Evolutionary conservation across 257 asterid species (phyloP), one percentile per base, ranked within the genome.

Genomic region (Anisodus tanguticus): DNA sequence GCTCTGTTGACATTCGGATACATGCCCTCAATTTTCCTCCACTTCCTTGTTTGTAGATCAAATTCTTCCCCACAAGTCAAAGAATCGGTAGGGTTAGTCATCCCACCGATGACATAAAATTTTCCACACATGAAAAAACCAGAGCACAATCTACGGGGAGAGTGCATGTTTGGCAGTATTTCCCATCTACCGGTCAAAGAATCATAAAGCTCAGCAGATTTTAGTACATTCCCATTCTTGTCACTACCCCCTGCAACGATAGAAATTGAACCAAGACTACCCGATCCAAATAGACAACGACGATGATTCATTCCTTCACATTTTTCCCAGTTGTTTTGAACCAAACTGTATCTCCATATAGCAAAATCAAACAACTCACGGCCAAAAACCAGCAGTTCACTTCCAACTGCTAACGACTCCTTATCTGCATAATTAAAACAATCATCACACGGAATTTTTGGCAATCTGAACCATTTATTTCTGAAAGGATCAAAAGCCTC

Each of bases 21-120:
- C 97, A 95, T 92, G 47, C 91, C 91, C 88, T 91, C 94, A 4
- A 95, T 92, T 83, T 80, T 91, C 90, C 91, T 91, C 98, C 98
- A 95, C 81, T 88, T 92, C 84, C 94, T 88, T 8, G 97, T 89
- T 85, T 70, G 87, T 43, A 91, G 88, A 88, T 95, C 97, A 59
- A 95, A 92, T 86, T 95, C 97, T 88, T 95, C 98, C 64, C 90
- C 98, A 83, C 98, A 93, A 79, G 94, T 92, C 81, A 95, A 89
- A 12, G 94, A 93, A 82, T 91, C 96, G 1, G 90, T 92, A 53
- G 90, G 93, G 19, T 91, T 89, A 16, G 91, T 95, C 97, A 93
- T 95, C 85, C 98, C 98, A 81, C 97, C 97, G 9, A 95, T 93
- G 82, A 92, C 98, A 19, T 92, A 93, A 80, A 95, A 94, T 70